phyloP scores from a whole-genome alignment of 768 basidiomycete genomes.

The Suillus alpinus region DNA sequence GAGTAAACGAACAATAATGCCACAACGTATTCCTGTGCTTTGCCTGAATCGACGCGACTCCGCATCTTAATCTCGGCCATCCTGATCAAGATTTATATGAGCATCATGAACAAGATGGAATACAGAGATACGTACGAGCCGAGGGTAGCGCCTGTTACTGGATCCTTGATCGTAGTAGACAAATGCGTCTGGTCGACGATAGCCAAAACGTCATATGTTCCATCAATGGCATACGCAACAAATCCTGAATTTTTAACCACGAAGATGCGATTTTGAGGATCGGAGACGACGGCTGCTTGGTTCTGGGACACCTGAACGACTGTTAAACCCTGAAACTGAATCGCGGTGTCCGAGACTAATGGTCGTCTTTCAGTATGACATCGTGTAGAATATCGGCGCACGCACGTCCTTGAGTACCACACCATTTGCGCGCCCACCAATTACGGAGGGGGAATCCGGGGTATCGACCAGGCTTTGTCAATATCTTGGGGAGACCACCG shows the following conservation, averaged over 20 bases:
- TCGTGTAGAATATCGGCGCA: conserved; percentile 9
- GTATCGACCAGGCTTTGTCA: conserved; percentile 75
- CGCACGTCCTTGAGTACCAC: conserved; percentile 66
- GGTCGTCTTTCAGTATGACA: not conserved
- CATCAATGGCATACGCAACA: conserved; percentile 73
- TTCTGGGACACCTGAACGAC: conserved; percentile 89
- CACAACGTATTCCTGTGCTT: conserved; percentile 66
- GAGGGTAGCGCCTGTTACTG: conserved; percentile 57
- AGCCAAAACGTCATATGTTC: conserved; percentile 73
- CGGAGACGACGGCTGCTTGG: conserved; percentile 74
- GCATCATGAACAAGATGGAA: not conserved
- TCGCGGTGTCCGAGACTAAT: conserved; percentile 77
- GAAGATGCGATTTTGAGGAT: conserved; percentile 76
- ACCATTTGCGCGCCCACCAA: conserved; percentile 82
- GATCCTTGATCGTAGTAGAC: conserved; percentile 54
- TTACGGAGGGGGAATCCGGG: conserved; percentile 73
- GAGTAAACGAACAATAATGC: conserved; percentile 60
- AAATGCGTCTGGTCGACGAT: conserved; percentile 86
- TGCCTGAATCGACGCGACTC: conserved; percentile 44
- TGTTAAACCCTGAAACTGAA: conserved; percentile 76
- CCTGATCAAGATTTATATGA: conserved; percentile 21
- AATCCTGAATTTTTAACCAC: conserved; percentile 79
- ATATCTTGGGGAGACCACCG: conserved; percentile 76
- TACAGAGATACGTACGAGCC: conserved; percentile 41
- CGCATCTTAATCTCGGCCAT: conserved; percentile 80